phyloP scores from a whole-genome alignment of 2,329 filamentous ascomycete genomes.

The Fusarium sp. region DNA sequence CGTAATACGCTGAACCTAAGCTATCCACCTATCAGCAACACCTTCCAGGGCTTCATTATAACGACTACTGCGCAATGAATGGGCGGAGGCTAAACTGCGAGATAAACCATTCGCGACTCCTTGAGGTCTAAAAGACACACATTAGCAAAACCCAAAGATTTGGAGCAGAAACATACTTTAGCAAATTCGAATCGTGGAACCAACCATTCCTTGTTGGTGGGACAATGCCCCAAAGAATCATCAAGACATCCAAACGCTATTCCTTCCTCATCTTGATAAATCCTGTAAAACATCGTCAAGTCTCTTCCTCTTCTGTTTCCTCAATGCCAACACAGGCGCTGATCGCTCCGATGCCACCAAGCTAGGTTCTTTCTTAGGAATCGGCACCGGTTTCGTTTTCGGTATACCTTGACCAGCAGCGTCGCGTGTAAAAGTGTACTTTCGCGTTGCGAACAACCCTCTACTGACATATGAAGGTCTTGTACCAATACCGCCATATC shows the following conservation, averaged over 20 bases:
- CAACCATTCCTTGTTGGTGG: background rate
- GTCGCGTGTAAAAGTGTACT: constrained; percentile 51
- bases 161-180: background rate
- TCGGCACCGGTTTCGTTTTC: constrained; percentile 8
- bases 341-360: constrained; percentile 27
- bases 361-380: constrained; percentile 26
- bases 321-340: constrained; percentile 39
- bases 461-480: constrained; percentile 53
- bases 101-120: background rate
- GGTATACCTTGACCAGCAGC: constrained; percentile 11
- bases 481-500: constrained; percentile 49
- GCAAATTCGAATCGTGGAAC: background rate
- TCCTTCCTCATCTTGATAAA: constrained; percentile 35
- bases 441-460: constrained; percentile 51
- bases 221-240: background rate
- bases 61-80: background rate
- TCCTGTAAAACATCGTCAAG: constrained; percentile 52
- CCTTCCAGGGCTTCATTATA: background rate
- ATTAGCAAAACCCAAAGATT: background rate
- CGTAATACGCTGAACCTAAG: background rate
- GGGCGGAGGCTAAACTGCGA: too few species aligned
- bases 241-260: background rate
- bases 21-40: background rate
- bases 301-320: constrained; percentile 51
- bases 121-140: background rate